A percentile compares a stretch with the other conserved stretches of the same genome.
These are phyloP conservation scores for Phytophthora sansomeana DNA, from an alignment of 352 stramenopile species.

Conservation along the genomic window DNA sequence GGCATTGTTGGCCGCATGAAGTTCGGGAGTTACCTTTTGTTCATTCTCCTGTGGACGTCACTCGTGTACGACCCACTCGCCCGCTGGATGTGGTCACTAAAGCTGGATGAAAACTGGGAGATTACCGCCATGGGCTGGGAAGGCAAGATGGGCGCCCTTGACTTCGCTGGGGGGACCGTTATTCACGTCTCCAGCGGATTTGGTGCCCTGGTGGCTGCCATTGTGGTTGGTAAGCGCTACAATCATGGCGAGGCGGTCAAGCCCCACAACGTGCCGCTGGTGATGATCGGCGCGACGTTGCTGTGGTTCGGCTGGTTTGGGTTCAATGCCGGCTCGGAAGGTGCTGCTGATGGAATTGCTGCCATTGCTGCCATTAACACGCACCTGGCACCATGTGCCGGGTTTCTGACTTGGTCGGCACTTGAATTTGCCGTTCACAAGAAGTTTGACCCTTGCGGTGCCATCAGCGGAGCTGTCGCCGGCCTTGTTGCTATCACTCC, in stretches of 20 bases:
- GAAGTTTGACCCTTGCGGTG: slow-evolving; percentile 71
- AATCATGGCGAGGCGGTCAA: slow-evolving; percentile 74
- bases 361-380: slow-evolving; percentile 79
- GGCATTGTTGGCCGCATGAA: slow-evolving; percentile 89
- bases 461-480: slow-evolving; percentile 66
- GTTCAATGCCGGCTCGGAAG: slow-evolving; percentile 80
- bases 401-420: slow-evolving; percentile 72
- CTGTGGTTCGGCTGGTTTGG: slow-evolving; percentile 89
- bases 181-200: slow-evolving; percentile 86
- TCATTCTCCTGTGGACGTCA: slow-evolving; percentile 81
- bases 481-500: slow-evolving; percentile 79
- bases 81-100: slow-evolving; percentile 83
- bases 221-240: slow-evolving; percentile 80
- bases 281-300: slow-evolving; percentile 78
- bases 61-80: slow-evolving; percentile 88
- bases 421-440: slow-evolving; percentile 64
- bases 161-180: slow-evolving; percentile 87
- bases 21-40: slow-evolving; percentile 79
- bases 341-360: slow-evolving; percentile 65
- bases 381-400: slow-evolving; percentile 61
- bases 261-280: slow-evolving; percentile 83
- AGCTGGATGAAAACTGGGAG: slow-evolving; percentile 63
- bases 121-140: slow-evolving; percentile 62
- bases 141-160: slow-evolving; percentile 69
- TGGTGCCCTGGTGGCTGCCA: slow-evolving; percentile 64